Evolutionary conservation across 2,329 filamentous ascomycete genomes (phyloP), one percentile per base, ranked within the genome.

Genomic region (Alternaria novae-zelandiae): DNA sequence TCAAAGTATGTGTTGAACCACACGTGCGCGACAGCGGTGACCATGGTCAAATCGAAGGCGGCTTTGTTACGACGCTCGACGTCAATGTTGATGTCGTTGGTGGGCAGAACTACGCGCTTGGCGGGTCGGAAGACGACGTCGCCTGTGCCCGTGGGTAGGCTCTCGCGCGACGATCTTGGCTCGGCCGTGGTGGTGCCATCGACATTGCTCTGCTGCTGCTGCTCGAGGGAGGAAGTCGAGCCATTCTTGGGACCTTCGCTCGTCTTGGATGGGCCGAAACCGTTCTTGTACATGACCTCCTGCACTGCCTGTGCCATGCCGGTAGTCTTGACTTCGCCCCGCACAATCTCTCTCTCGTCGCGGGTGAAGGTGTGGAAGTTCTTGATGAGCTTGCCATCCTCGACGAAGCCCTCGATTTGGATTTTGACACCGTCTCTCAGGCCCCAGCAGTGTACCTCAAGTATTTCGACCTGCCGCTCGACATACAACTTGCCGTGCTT

Each of bases 1-100:
- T 98, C 96, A 73, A 98, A 98, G 80, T 90, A 98, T 2, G 90
- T 85, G 75, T 99, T 99, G 84, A 97, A 97, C 96, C 96, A 99
- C 15, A 97, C 92, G 74, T 98, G 95, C 0, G 94, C 94, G 10
- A 98, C 90, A 0, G 94, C 90, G 0, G 95, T 97, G 4, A 97
- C 93, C 89, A 98, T 93, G 0, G 93, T 94, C 1, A 93, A 91
- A 7, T 86, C 86, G 72, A 91, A 92, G 5, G 88, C 87, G 2
- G 91, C 89, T 73, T 90, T 91, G 80, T 94, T 97, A 36, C 94
- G 89, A 8, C 93, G 88, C 81, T 98, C 94, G 23, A 97, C 89
- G 54, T 94, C 90, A 68, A 98, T 91, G 78, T 97, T 97, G 70
- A 98, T 86, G 75, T 98, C 96, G 77, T 91, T 94, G 50, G 90